Conservation (phyloP, 2,329 filamentous ascomycete genomes). For the Alternaria rosae region DNA sequence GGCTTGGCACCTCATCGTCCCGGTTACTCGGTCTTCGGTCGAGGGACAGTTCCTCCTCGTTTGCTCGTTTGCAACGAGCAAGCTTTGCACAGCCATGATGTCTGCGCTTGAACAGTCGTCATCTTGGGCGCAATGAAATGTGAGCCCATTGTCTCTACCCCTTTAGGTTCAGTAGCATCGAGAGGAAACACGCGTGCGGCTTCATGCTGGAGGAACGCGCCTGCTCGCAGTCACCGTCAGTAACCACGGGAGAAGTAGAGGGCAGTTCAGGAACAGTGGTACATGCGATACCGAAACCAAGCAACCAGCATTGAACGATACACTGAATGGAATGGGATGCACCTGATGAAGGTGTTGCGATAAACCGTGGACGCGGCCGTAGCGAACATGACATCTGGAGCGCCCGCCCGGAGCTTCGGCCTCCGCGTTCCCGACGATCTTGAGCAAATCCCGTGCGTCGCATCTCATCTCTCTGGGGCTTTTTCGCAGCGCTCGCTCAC, state of each 20-base stretch:
- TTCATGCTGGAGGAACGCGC: not conserved
- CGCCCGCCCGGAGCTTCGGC: slow-evolving; percentile 2
- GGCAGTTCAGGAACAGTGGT: no score
- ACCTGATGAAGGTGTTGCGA: not conserved
- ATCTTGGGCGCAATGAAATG: not conserved
- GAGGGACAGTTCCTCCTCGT: not conserved
- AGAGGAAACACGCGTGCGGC: no score
- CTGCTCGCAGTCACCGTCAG: not conserved
- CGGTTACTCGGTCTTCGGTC: not conserved
- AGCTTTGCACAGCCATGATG: not conserved
- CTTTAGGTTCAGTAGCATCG: not conserved
- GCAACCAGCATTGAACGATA: not conserved
- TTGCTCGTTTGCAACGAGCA: not conserved
- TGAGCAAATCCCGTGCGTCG: not conserved
- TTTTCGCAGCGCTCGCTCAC: not conserved
- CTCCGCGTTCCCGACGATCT: not conserved
- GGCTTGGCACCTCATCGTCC: not conserved
- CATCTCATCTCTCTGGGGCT: not conserved
- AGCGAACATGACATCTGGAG: no score
- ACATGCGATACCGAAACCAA: not conserved
- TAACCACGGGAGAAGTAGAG: no score
- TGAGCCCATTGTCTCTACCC: not conserved
- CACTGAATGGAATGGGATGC: not conserved
- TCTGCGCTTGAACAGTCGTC: not conserved
- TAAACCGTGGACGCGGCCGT: not conserved